A percentile compares a stretch with the other conserved stretches of the same genome.
These are phyloP conservation scores for Escallonia rubra DNA, from an alignment of 129 eudicot species.

Conservation along the genomic window DNA sequence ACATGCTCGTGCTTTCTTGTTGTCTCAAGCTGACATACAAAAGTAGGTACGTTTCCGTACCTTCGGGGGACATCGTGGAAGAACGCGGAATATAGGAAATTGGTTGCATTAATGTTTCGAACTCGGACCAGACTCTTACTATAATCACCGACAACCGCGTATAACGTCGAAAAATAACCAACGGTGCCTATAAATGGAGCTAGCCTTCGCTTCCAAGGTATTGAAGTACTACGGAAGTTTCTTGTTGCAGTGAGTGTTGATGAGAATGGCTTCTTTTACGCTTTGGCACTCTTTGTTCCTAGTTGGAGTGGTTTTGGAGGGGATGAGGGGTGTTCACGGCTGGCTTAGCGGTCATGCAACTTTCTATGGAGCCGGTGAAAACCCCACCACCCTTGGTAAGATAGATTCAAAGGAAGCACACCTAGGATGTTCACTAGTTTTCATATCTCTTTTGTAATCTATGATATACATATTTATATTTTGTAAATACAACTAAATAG, in stretches of 20 bases:
- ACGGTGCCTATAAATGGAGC: slow-evolving; percentile 4
- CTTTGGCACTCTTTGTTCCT: slow-evolving; percentile 16
- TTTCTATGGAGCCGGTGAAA: slow-evolving; percentile 45
- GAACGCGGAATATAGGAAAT: slow-evolving; percentile 16
- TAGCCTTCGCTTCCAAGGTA: background rate
- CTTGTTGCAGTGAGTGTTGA: background rate
- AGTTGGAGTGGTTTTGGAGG: slow-evolving; percentile 14
- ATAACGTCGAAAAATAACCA: background rate
- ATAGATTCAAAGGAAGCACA: background rate
- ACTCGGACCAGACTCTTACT: background rate
- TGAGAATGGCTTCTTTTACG: background rate
- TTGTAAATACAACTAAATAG: too few species aligned
- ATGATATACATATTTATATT: too few species aligned
- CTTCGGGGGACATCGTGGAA: slow-evolving; percentile 9
- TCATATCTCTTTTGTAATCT: too few species aligned
- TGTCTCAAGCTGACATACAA: slow-evolving; percentile 6
- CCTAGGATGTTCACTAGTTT: too few species aligned
- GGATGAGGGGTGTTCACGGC: slow-evolving; percentile 13
- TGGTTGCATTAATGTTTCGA: background rate
- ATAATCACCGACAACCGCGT: slow-evolving; percentile 33
- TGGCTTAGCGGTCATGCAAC: slow-evolving; percentile 56
- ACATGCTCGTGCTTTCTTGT: slow-evolving; percentile 35
- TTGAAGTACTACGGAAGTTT: background rate
- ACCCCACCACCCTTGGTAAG: slow-evolving; percentile 53
- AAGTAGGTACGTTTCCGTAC: slow-evolving; percentile 29